Evolutionary conservation across 2,329 filamentous ascomycete genomes (phyloP).

Genomic region (Aspergillus pseudoglaucus): DNA sequence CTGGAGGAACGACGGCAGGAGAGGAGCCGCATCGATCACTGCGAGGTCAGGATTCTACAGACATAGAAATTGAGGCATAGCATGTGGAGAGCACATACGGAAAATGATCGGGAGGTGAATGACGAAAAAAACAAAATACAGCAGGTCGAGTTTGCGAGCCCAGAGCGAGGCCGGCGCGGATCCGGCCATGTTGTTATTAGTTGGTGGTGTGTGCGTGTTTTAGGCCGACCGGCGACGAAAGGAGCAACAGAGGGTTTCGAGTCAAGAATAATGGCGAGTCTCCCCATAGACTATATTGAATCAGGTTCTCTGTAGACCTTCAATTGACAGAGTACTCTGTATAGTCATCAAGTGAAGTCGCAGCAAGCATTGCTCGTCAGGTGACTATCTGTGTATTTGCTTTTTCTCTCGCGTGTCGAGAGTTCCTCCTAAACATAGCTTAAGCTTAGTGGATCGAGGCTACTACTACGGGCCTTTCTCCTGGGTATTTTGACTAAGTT

Average conservation of each 20-base stretch:
- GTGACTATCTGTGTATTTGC: slow-evolving; percentile 13
- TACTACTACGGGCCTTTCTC: background rate
- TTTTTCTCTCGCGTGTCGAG: slow-evolving; percentile 14
- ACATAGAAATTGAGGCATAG: background rate
- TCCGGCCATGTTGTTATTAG: background rate
- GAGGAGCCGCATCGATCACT: slow-evolving; percentile 57
- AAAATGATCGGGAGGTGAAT: slow-evolving; percentile 58
- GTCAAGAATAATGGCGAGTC: no score
- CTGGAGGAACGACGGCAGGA: slow-evolving; percentile 49
- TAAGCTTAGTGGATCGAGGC: slow-evolving; percentile 20
- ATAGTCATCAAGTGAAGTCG: background rate
- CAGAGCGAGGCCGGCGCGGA: slow-evolving; percentile 16
- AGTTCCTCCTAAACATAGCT: slow-evolving; percentile 18
- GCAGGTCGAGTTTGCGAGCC: slow-evolving; percentile 31
- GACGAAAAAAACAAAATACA: slow-evolving; percentile 54
- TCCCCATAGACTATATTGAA: no score
- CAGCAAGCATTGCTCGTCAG: slow-evolving; percentile 1
- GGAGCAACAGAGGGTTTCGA: background rate
- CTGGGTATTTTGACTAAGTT: slow-evolving; percentile 6
- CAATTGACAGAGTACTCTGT: no score
- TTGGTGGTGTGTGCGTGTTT: background rate
- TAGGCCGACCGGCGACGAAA: background rate
- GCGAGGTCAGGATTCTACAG: background rate
- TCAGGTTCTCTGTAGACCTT: no score
- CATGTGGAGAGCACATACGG: slow-evolving; percentile 36